Percentiles rank a stretch among this genome's conserved stretches.
phyloP scores from a whole-genome alignment of 768 basidiomycete species.

The Nidularia pulvinata region DNA sequence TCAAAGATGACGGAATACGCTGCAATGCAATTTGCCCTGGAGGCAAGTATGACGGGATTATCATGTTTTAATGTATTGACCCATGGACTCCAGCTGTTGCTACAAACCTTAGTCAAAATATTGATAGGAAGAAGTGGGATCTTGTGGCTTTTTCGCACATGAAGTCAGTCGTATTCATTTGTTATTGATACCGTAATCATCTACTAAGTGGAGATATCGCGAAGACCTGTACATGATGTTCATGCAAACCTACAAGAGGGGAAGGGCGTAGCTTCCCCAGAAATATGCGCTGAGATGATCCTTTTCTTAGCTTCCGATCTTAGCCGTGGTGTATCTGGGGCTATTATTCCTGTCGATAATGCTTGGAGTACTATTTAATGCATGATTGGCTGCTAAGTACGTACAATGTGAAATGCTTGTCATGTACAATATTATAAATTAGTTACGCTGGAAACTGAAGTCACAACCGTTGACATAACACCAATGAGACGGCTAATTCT shows the following conservation, averaged over 20 bases:
- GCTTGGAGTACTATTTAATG: slow-evolving; percentile 8
- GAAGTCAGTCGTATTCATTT: background rate
- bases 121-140: background rate
- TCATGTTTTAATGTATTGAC: background rate
- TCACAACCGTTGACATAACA: no score
- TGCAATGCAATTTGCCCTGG: slow-evolving; percentile 12
- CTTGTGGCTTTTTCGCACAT: background rate
- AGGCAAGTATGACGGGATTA: background rate
- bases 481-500: no score
- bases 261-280: slow-evolving; percentile 4
- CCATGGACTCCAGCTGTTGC: background rate
- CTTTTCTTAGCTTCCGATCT: slow-evolving; percentile 9
- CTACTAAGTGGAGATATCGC: background rate
- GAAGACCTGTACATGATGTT: slow-evolving; percentile 4
- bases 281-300: slow-evolving; percentile 2
- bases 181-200: background rate
- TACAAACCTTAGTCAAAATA: background rate
- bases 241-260: slow-evolving; percentile 1
- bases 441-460: no score
- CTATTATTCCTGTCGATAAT: slow-evolving; percentile 8
- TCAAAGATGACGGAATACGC: slow-evolving; percentile 10
- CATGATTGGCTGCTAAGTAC: no score
- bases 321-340: slow-evolving; percentile 6
- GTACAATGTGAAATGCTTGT: no score
- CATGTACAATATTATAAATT: no score